Percentiles rank a stretch among this genome's conserved stretches.
These are phyloP conservation scores for Hansfordia pulvinata DNA, from an alignment of 2,329 filamentous ascomycete genomes.

Conservation along the genomic window DNA sequence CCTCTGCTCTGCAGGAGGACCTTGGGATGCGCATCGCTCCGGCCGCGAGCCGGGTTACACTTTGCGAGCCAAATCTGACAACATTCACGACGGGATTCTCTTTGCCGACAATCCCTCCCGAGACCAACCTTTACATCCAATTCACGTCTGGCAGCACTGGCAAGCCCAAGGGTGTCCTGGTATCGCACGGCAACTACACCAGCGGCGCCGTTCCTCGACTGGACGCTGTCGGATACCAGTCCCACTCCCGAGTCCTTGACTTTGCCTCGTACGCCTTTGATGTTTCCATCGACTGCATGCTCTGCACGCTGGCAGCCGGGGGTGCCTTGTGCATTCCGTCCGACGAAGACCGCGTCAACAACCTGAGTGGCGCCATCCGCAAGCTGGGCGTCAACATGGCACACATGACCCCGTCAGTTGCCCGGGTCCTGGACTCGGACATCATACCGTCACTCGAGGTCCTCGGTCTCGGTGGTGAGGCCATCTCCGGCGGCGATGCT, in stretches of 20 bases:
- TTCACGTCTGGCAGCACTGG: slow-evolving; percentile 55
- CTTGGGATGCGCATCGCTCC: slow-evolving; percentile 23
- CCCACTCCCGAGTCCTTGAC: slow-evolving; percentile 28
- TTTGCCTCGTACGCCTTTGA: slow-evolving; percentile 41
- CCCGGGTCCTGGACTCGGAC: slow-evolving; percentile 29
- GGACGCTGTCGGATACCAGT: slow-evolving; percentile 25
- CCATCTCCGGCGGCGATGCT: slow-evolving; percentile 36
- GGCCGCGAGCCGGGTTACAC: slow-evolving; percentile 16
- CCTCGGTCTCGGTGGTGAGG: slow-evolving; percentile 35
- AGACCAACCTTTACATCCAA: slow-evolving; percentile 37
- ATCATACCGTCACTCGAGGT: slow-evolving; percentile 31
- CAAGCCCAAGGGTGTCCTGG: slow-evolving; percentile 47
- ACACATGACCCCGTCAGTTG: slow-evolving; percentile 36
- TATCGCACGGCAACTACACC: slow-evolving; percentile 31
- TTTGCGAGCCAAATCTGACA: slow-evolving; percentile 15
- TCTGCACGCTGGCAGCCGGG: slow-evolving; percentile 34
- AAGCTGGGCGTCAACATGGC: slow-evolving; percentile 31
- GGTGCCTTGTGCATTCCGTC: slow-evolving; percentile 40
- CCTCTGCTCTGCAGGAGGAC: slow-evolving; percentile 22
- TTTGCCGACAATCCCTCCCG: slow-evolving; percentile 21
- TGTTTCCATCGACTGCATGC: slow-evolving; percentile 39
- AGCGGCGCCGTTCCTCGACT: slow-evolving; percentile 29
- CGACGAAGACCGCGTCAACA: slow-evolving; percentile 37
- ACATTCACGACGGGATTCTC: slow-evolving; percentile 7
- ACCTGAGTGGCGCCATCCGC: slow-evolving; percentile 30